Base-by-base conservation (phyloP, 2,329 filamentous ascomycete species). In the Sporothrix sp. region DNA sequence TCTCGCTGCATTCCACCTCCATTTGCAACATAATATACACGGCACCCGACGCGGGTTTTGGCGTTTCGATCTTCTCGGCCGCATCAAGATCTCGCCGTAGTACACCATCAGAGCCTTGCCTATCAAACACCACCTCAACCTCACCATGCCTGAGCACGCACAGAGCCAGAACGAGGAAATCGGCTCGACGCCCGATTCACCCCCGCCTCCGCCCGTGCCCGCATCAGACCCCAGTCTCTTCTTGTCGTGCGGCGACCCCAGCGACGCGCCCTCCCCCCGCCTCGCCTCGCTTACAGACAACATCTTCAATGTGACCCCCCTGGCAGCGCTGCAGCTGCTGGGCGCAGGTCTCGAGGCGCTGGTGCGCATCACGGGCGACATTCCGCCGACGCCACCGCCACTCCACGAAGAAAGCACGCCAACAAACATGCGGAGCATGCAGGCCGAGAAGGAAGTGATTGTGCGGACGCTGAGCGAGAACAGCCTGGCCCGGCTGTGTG, bases 251-350 rank as follows among this genome's bases (percentile, higher is more conserved):
- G 20, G 23, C 48, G 28, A 48, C 37, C 16, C 42, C 11, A 38
- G 32, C 23, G 51, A 54, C 14, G 48, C 32, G 4, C 38, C 54
- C 3, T 57, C 57, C 3, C 52, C 54, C 4, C 51, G 46, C 32
- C 52, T 58, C 2, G 52, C 52, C 3, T 57, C 61, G 67, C 52
- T 56, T 11, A 44, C 51, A 33, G 74, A 85, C 65, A 83, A 89
- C 63, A 76, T 95, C 55, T 86, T 85, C 67, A 78, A 78, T 47
- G 74, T 96, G 53, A 71, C 81, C 1, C 81, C 88, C 3, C 73
- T 83, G 47, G 81, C 81, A 2, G 90, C 90, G 5, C 76, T 97
- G 61, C 85, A 84, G 61, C 71, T 95, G 56, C 76, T 97, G n/a
- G 82, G 82, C 58, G 74, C 79, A 35, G 79, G 79, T 52, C 71